Evolutionary conservation across 106 monocot species (phyloP), one percentile per base, ranked within the genome.

Genomic region (Ottelia alismoides): DNA sequence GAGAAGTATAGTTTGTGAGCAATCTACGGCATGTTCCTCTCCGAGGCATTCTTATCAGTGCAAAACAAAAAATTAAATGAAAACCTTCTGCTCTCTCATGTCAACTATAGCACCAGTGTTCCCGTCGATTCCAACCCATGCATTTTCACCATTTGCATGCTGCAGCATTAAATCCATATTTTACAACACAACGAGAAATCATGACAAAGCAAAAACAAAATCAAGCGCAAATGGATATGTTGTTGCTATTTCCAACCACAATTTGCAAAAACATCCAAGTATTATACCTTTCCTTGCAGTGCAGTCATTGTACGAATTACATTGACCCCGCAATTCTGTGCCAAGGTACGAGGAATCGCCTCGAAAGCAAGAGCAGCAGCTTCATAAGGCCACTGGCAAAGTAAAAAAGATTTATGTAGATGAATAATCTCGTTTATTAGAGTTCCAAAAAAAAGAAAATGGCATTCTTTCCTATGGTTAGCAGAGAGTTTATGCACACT

Each of bases 341-440:
- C 84, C 58, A 90, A 66, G 28, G 90, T 90, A 48, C 90, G 61
- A 9, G 90, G 90, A 19, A 90, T 90, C 9, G 90, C 90, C 64
- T 90, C 90, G 55, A 90, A 90, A 45, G 90, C 90, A 11, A 90
- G 28, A 63, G 90, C 90, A 55, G 90, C 90, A 64, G 90, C 90
- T 72, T 90, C 90, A 78, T 90, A 90, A 20, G 90, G 90, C 90
- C 90, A 90, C 90, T 90, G 65, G 51, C n/a, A n/a, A n/a, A n/a
- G n/a, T n/a, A n/a, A n/a, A n/a, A n/a, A n/a, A n/a, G n/a, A n/a
- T 60, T 53, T 10, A n/a, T n/a, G n/a, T 52, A 65, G 26, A 40
- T 56, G 43, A 54, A 22, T 32, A 16, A 45, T 28, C 20, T 6
- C 2, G 20, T 22, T 23, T 5, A 14, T 3, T n/a, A n/a, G n/a